Base-by-base conservation (phyloP, 352 stramenopile genomes). In the Phytophthora sansomeana region DNA sequence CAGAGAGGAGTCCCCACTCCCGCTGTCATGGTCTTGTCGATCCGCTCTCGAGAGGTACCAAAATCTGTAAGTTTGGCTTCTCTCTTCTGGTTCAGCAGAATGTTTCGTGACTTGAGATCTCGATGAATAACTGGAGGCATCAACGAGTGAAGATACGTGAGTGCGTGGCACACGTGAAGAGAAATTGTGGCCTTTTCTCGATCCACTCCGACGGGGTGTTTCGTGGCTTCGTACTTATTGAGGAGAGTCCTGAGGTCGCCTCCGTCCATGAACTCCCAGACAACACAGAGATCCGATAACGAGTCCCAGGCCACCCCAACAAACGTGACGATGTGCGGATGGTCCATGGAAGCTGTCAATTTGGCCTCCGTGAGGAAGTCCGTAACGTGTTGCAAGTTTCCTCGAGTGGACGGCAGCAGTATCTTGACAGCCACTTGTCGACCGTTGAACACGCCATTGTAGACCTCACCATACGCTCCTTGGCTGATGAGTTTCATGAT, bases 51-150 rank as follows among this genome's bases (percentile, higher is more conserved):
- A 0, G 72, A 87, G 11, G 85, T 75, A 8, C 80, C 78, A 73
- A 91, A 91, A 54, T 91, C 81, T 19, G 75, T 87, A 38, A 91
- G 51, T 41, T 90, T 90, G 26, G 78, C 80, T 29, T 87, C 60
- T 55, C 80, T 57, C 2, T 69, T 62, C 1, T 53, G 58, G 43
- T 55, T 67, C 19, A 89, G 48, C 11, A 89, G 14, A 6, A 69
- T 57, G 21, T 69, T 69, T 1, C 60, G 51, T 0, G 60, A 69
- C 44, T 69, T 91, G 33, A 89, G 74, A 57, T 89, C 83, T 24
- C 60, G 60, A 33, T 69, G 63, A 52, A 89, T 81, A 1, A 67
- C 35, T 14, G 63, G 35, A 33, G 63, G 38, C 16, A 55, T 19
- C 1, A 63, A 17, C 13, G 60, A 69, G 17, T 63, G 60, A 14